Conservation (phyloP, 306 rosid species). For the Rosa chinensis region DNA sequence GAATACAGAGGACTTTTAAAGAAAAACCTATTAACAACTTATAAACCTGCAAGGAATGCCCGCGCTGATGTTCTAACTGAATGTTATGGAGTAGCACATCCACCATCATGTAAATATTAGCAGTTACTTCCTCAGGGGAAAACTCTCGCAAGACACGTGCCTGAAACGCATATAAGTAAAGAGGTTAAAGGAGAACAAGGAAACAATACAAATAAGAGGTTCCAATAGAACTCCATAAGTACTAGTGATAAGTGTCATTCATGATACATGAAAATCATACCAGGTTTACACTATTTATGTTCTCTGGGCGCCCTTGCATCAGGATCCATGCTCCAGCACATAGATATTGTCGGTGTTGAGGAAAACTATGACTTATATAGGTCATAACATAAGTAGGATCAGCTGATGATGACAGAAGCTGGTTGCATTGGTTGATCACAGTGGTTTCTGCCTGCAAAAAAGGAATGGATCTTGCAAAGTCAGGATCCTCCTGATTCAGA, state of each 20-base stretch:
- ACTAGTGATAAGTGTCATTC: slow-evolving; percentile 10
- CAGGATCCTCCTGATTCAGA: neutral
- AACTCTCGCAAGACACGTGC: slow-evolving; percentile 87
- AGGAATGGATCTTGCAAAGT: slow-evolving; percentile 4
- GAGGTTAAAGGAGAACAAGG: slow-evolving; percentile 1
- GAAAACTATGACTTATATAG: slow-evolving; percentile 76
- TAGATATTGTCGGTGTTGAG: slow-evolving; percentile 71
- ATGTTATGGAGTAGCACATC: slow-evolving; percentile 94
- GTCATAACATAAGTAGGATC: slow-evolving; percentile 85
- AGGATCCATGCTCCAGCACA: slow-evolving; percentile 99
- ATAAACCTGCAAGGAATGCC: slow-evolving; percentile 76
- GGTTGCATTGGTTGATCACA: slow-evolving; percentile 87
- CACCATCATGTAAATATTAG: slow-evolving; percentile 94
- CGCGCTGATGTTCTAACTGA: slow-evolving; percentile 88
- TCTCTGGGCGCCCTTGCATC: slow-evolving; percentile 92
- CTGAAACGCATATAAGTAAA: slow-evolving; percentile 40
- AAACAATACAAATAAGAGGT: neutral
- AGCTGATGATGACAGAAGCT: slow-evolving; percentile 88
- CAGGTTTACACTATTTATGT: slow-evolving; percentile 76
- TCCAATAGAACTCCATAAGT: neutral
- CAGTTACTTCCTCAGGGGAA: slow-evolving; percentile 92
- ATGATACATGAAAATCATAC: slow-evolving; percentile 42
- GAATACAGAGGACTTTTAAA: slow-evolving; percentile 13
- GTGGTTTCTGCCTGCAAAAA: slow-evolving; percentile 81
- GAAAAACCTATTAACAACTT: slow-evolving; percentile 18